These are phyloP conservation scores for Sporothrix mexicana DNA, from an alignment of 2,329 filamentous ascomycete genomes.

Conservation along the genomic window DNA sequence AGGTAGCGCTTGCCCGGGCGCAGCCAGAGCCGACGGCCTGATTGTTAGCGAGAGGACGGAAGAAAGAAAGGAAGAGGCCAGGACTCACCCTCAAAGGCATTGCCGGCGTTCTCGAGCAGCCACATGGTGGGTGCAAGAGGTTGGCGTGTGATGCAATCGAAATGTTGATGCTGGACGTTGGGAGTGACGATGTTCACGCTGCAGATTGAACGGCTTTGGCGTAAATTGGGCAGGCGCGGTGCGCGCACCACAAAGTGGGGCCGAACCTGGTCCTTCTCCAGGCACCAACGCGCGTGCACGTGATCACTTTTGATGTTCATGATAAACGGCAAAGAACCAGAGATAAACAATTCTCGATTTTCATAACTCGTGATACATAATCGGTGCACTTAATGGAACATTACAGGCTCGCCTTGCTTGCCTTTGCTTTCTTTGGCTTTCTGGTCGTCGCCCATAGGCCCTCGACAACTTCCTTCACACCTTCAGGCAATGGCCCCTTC, in stretches of 20 bases:
- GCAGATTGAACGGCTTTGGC: not conserved
- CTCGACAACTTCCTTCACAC: slow-evolving; percentile 38
- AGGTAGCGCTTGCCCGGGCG: slow-evolving; percentile 84
- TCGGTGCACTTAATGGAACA: not conserved
- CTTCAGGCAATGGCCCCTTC: slow-evolving; percentile 37
- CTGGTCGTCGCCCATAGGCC: not conserved
- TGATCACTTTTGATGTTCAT: slow-evolving; percentile 19
- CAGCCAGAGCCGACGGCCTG: slow-evolving; percentile 79
- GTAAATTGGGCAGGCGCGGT: slow-evolving; percentile 13
- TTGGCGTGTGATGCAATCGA: no score
- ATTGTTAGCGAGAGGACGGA: not conserved
- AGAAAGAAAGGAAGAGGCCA: slow-evolving; percentile 25
- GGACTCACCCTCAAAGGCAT: slow-evolving; percentile 55
- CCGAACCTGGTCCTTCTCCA: not conserved
- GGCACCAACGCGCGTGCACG: slow-evolving; percentile 35
- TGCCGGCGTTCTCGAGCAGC: slow-evolving; percentile 43
- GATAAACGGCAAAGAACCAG: not conserved
- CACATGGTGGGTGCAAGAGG: slow-evolving; percentile 27
- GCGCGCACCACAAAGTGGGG: slow-evolving; percentile 21
- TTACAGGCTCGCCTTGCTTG: not conserved
- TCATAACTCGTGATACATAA: not conserved
- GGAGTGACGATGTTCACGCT: not conserved
- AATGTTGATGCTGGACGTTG: not conserved
- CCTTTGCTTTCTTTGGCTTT: not conserved
- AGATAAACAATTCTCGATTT: not conserved